Percentiles rank a stretch among this genome's conserved stretches.
These are phyloP conservation scores for Citrus unshiu DNA, from an alignment of 345 rosid species.

Conservation along the genomic window DNA sequence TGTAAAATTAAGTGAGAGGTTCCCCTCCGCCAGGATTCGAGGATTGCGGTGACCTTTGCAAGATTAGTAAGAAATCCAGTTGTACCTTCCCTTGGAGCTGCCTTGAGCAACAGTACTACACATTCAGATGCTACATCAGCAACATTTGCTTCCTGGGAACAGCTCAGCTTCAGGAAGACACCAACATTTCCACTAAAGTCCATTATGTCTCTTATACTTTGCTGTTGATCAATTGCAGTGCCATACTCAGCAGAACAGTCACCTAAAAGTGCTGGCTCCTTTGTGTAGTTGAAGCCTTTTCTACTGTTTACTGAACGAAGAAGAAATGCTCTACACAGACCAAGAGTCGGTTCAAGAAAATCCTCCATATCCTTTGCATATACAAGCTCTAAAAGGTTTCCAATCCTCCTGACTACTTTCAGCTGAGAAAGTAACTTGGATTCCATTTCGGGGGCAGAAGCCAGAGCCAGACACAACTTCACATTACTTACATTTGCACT, in stretches of 20 bases:
- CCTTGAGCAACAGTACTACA: conserved; percentile 63
- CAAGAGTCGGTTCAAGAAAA: conserved; percentile 87
- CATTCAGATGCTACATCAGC: conserved; percentile 88
- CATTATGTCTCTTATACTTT: conserved; percentile 63
- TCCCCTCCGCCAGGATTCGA: conserved; percentile 55
- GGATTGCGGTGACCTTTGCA: conserved; percentile 56
- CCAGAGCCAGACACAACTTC: conserved; percentile 83
- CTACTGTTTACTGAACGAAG: conserved; percentile 53
- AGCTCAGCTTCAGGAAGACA: conserved; percentile 56
- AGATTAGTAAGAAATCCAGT: conserved; percentile 82
- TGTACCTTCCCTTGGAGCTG: conserved; percentile 91
- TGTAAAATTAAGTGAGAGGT: conserved; percentile 46
- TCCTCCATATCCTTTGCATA: conserved; percentile 95
- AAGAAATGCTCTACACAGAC: conserved; percentile 77
- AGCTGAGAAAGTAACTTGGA: conserved; percentile 78
- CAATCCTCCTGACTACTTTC: conserved; percentile 77
- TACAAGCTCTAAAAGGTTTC: conserved; percentile 83
- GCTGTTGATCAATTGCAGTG: conserved; percentile 45
- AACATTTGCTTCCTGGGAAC: conserved; percentile 40
- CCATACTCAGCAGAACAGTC: conserved; percentile 44
- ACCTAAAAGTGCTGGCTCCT: conserved; percentile 60
- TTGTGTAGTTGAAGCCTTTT: conserved; percentile 41
- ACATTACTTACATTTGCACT: conserved; percentile 87
- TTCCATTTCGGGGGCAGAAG: conserved; percentile 96
- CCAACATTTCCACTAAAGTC: conserved; percentile 78